phyloP scores from a whole-genome alignment of 495 filamentous ascomycete genomes.

The Xylaria bambusicola region DNA sequence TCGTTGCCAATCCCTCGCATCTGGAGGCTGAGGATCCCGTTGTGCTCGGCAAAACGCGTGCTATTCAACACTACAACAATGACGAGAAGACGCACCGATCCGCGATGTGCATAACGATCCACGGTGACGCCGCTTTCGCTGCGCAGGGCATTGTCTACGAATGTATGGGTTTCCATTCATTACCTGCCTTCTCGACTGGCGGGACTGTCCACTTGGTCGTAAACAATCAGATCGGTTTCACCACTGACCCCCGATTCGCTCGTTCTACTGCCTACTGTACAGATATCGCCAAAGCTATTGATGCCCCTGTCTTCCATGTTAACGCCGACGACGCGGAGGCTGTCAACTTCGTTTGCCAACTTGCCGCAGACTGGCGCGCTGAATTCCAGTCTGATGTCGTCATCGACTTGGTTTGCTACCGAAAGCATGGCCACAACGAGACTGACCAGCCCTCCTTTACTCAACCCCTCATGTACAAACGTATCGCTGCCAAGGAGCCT shows the following conservation, averaged over 20 bases:
- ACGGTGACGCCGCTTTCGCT: conserved; percentile 97
- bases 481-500: conserved; percentile 75
- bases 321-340: conserved; percentile 98
- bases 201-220: conserved; percentile 96
- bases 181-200: conserved; percentile 94
- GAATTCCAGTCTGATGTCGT: conserved; percentile 97
- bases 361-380: conserved; percentile 95
- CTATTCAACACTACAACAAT: conserved; percentile 98
- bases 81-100: conserved; percentile 84
- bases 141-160: conserved; percentile 97
- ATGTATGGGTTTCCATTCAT: conserved; percentile 93
- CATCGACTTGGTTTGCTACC: conserved; percentile 97
- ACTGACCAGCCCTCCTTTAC: conserved; percentile 99
- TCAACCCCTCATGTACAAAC: conserved; percentile 99
- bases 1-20: conserved; percentile 98
- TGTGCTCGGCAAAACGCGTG: conserved; percentile 93
- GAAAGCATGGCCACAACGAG: conserved; percentile 99
- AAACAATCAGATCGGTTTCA: conserved; percentile 99
- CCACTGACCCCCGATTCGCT: conserved; percentile 96
- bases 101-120: conserved; percentile 92
- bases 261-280: conserved; percentile 98
- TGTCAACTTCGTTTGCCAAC: conserved; percentile 95
- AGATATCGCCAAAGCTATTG: conserved; percentile 97
- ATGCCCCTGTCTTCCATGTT: conserved; percentile 98
- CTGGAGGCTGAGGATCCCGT: conserved; percentile 98